phyloP scores from a whole-genome alignment of 768 basidiomycete species.

The Boletales sp. region DNA sequence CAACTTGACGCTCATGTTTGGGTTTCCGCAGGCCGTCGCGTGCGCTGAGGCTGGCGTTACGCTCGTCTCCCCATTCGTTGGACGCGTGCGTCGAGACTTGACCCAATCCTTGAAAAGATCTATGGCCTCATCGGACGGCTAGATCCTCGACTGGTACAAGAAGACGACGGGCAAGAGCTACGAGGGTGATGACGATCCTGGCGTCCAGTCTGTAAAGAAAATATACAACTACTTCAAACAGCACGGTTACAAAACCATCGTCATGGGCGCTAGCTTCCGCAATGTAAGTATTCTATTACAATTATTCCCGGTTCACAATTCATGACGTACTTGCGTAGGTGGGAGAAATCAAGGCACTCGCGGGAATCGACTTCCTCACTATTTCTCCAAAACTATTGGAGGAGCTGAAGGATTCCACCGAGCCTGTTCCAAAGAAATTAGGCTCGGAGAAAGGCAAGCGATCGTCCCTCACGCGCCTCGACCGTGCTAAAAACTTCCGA shows the following conservation, averaged over 20 bases:
- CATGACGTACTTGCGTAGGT: constrained; percentile 37
- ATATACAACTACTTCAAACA: constrained; percentile 99
- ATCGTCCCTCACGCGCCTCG: background rate
- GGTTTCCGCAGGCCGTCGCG: constrained; percentile 94
- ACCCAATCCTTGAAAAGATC: background rate
- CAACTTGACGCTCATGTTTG: constrained; percentile 96
- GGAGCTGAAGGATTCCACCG: constrained; percentile 75
- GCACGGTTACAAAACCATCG: constrained; percentile 94
- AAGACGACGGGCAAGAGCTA: constrained; percentile 79
- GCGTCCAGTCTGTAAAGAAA: constrained; percentile 90
- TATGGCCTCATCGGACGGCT: constrained; percentile 28
- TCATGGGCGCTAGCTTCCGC: constrained; percentile 99
- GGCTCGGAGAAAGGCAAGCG: constrained; percentile 55
- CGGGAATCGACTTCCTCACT: constrained; percentile 95
- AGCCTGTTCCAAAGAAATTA: constrained; percentile 79
- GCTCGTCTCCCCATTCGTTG: constrained; percentile 96
- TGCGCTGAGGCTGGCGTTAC: constrained; percentile 97
- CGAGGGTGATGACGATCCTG: constrained; percentile 87
- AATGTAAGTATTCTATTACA: constrained; percentile 53
- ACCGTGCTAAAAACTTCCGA: constrained; percentile 21
- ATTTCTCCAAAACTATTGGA: constrained; percentile 87
- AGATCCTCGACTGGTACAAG: constrained; percentile 99
- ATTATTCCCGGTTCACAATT: background rate
- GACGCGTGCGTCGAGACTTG: constrained; percentile 61
- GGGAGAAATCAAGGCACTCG: constrained; percentile 90